A percentile compares a stretch with the other conserved stretches of the same genome.
Conservation (phyloP, 148 eudicot genomes). For the Diospyros lotus region DNA sequence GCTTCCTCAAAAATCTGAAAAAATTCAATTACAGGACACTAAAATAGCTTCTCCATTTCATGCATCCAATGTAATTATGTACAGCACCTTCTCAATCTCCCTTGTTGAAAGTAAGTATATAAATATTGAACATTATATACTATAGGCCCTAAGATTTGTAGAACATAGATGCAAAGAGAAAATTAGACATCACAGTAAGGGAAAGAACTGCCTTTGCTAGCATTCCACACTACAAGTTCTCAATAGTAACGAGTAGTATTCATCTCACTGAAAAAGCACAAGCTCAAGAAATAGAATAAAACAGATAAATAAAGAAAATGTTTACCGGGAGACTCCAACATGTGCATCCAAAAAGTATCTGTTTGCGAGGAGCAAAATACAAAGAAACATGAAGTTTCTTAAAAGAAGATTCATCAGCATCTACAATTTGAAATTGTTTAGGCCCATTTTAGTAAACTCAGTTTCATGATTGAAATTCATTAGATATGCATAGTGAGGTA, state of each 20-base stretch:
- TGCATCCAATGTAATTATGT: no score
- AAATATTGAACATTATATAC: no score
- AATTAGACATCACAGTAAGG: no score
- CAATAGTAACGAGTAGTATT: background rate
- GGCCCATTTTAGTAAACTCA: constrained; percentile 15
- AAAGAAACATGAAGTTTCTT: constrained; percentile 48
- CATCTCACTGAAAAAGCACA: background rate
- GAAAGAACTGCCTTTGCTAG: no score
- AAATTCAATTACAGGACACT: no score
- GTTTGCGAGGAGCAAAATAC: constrained; percentile 29
- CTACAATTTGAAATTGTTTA: constrained; percentile 19
- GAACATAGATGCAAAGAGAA: no score
- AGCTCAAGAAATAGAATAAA: background rate
- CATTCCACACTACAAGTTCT: background rate
- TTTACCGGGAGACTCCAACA: constrained; percentile 26
- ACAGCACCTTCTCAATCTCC: no score
- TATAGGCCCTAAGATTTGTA: no score
- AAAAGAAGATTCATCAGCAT: constrained; percentile 38
- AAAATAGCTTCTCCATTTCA: no score
- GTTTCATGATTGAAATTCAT: constrained; percentile 10
- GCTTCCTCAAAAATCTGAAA: no score
- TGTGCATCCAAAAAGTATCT: constrained; percentile 32
- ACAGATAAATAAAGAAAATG: background rate
- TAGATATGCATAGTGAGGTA: background rate
- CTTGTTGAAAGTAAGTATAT: no score